These are phyloP conservation scores for Tolypocladium tundrense DNA, from an alignment of 2,329 filamentous ascomycete species.

Conservation along the genomic window DNA sequence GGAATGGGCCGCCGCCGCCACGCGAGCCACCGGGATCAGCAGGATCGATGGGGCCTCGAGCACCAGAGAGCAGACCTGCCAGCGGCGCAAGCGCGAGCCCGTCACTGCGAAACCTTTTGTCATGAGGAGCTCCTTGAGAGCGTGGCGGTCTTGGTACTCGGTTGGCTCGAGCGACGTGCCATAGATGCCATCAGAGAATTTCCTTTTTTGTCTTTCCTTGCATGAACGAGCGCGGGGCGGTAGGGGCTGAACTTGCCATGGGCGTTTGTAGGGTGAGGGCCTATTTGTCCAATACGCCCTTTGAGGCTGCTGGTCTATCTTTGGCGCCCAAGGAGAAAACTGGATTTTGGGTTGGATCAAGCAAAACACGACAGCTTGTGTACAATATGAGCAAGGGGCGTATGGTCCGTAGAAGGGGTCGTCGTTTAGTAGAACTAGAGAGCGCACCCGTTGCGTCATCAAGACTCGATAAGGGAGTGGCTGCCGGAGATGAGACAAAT, in stretches of 20 bases:
- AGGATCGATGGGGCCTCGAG: slow-evolving; percentile 16
- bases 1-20: slow-evolving; percentile 22
- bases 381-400: background rate
- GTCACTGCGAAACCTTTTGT: slow-evolving; percentile 63
- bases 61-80: slow-evolving; percentile 33
- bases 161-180: too few species aligned
- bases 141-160: background rate
- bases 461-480: background rate
- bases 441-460: background rate
- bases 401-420: background rate
- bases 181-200: background rate
- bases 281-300: background rate
- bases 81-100: slow-evolving; percentile 69
- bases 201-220: background rate
- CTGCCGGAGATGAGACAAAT: background rate
- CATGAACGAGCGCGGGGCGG: background rate
- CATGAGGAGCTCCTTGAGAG: slow-evolving; percentile 26
- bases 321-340: background rate
- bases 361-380: background rate
- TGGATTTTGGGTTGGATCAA: background rate
- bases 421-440: background rate
- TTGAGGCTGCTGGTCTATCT: background rate
- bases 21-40: slow-evolving; percentile 14
- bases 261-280: background rate
- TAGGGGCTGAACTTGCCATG: background rate